phyloP scores from a whole-genome alignment of 2,329 filamentous ascomycete genomes.

The Aspergillus pseudotamarii region DNA sequence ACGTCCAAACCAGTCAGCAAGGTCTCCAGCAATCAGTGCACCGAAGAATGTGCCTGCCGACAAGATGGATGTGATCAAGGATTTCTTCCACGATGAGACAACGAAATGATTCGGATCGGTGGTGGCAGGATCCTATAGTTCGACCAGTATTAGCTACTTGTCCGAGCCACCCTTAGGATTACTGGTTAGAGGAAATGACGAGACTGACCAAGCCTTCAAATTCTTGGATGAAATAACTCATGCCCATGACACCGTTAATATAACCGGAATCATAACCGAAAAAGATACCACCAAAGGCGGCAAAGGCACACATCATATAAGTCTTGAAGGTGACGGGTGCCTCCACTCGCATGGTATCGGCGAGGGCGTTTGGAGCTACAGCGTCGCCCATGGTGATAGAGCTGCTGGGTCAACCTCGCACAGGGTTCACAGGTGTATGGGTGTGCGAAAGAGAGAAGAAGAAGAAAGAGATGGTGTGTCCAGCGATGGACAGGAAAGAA shows the following conservation, averaged over 20 bases:
- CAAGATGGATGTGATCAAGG: conserved; percentile 74
- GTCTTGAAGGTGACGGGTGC: conserved; percentile 62
- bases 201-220: conserved; percentile 38
- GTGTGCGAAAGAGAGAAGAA: background rate
- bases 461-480: background rate
- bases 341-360: conserved; percentile 59
- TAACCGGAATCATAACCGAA: conserved; percentile 64
- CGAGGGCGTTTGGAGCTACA: conserved; percentile 29
- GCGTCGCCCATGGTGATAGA: conserved; percentile 29
- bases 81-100: conserved; percentile 54
- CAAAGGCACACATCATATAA: conserved; percentile 63
- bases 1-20: conserved; percentile 71
- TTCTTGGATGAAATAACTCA: conserved; percentile 51
- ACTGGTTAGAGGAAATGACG: background rate
- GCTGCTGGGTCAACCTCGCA: background rate
- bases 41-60: conserved; percentile 79
- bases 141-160: background rate
- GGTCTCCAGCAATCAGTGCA: conserved; percentile 74
- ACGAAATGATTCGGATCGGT: conserved; percentile 41
- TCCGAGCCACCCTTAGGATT: background rate
- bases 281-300: conserved; percentile 63
- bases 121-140: conserved; percentile 28
- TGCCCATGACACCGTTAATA: conserved; percentile 56
- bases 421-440: background rate
- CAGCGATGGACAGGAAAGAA: background rate